phyloP scores from a whole-genome alignment of 257 asterid species.

The Jasminum sambac region DNA sequence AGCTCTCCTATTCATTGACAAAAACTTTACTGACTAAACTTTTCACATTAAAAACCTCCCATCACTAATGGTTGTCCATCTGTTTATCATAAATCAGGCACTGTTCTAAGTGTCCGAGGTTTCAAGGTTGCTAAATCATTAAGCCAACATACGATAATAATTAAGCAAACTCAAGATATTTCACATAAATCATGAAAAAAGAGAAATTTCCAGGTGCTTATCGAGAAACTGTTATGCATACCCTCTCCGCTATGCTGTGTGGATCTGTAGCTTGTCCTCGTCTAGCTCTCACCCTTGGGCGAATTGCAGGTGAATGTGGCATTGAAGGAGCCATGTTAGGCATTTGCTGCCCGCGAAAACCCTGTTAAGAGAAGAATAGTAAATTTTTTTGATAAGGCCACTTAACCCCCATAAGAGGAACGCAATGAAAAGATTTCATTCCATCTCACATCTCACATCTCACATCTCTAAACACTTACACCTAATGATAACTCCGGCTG shows the following conservation, averaged over 20 bases:
- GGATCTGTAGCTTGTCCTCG: conserved; percentile 99
- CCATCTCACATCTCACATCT: too few species aligned
- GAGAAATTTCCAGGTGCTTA: background rate
- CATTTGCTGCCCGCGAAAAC: conserved; percentile 80
- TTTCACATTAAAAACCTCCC: background rate
- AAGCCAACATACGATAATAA: conserved; percentile 12
- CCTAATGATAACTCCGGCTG: background rate
- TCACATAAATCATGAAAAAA: background rate
- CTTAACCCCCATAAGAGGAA: conserved; percentile 14
- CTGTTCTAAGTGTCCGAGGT: background rate
- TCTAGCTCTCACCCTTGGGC: conserved; percentile 98
- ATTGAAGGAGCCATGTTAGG: conserved; percentile 53
- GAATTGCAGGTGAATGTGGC: conserved; percentile 80
- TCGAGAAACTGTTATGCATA: conserved; percentile 30
- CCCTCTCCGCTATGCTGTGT: conserved; percentile 99
- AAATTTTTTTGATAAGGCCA: conserved; percentile 5
- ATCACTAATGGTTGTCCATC: background rate
- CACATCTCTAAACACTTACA: conserved; percentile 18
- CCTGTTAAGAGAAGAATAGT: conserved; percentile 39
- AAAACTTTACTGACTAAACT: background rate
- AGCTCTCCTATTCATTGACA: background rate
- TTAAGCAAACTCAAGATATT: background rate
- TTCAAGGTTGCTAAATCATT: conserved; percentile 4
- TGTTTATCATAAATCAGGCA: background rate
- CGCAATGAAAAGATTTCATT: background rate